A percentile compares a stretch with the other conserved stretches of the same genome.
phyloP scores from a whole-genome alignment of 768 basidiomycete species.

The Mycena albidolilacea region DNA sequence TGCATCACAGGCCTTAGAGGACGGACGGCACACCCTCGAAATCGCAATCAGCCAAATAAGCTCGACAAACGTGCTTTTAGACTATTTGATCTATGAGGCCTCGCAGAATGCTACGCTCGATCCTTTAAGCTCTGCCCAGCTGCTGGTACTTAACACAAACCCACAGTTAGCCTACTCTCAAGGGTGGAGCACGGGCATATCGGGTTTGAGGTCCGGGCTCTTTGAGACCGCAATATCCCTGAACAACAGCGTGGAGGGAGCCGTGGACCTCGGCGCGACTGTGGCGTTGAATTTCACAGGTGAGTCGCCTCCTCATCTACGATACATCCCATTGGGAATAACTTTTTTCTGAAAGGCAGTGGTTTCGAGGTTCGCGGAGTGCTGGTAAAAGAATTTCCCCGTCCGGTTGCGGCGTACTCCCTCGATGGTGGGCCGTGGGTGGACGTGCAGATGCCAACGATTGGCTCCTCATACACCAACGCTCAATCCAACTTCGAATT shows the following conservation, averaged over 20 bases:
- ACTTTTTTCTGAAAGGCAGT: background rate
- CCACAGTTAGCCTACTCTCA: conserved; percentile 9
- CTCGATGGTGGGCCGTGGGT: background rate
- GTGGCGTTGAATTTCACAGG: conserved; percentile 21
- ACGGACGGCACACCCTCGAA: background rate
- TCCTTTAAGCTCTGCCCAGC: background rate
- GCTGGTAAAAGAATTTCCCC: background rate
- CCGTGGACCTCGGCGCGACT: conserved; percentile 7
- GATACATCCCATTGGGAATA: background rate
- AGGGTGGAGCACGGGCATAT: conserved; percentile 9
- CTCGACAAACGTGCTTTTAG: background rate
- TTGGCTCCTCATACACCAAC: background rate
- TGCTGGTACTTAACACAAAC: conserved; percentile 12
- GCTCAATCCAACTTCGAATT: background rate
- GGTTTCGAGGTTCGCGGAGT: conserved; percentile 8
- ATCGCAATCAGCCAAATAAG: conserved; percentile 4
- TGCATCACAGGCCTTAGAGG: background rate
- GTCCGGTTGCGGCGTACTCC: background rate
- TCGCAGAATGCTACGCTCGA: background rate
- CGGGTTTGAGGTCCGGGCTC: background rate
- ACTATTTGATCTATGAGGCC: conserved; percentile 22
- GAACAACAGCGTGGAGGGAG: conserved; percentile 13
- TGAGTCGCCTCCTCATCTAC: background rate
- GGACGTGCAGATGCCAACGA: background rate
- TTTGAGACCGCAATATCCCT: background rate